Evolutionary conservation across 805 yeast species (phyloP).

Genomic region (Candida hispaniensis): DNA sequence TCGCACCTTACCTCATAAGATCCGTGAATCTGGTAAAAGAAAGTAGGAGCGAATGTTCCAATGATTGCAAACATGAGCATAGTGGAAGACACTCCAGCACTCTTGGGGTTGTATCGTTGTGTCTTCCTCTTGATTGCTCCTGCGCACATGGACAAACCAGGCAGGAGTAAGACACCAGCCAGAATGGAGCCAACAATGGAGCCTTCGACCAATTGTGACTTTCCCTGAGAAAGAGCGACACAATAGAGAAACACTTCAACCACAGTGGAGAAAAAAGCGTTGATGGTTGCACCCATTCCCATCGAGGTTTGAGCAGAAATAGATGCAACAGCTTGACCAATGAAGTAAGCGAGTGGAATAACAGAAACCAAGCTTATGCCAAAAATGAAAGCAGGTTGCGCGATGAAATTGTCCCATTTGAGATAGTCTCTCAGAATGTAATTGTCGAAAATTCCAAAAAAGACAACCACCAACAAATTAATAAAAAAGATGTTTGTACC

Average conservation of each 20-base stretch:
- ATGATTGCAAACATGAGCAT: conserved; percentile 85
- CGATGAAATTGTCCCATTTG: conserved; percentile 35
- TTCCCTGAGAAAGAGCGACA: conserved; percentile 76
- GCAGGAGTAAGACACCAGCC: conserved; percentile 83
- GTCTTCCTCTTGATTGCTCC: conserved; percentile 91
- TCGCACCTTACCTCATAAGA: conserved; percentile 66
- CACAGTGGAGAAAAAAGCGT: conserved; percentile 92
- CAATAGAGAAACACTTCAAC: conserved; percentile 89
- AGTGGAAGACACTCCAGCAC: conserved; percentile 95
- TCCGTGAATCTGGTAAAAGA: conserved; percentile 83
- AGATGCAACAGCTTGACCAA: conserved; percentile 99
- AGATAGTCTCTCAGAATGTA: conserved; percentile 46
- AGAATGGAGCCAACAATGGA: conserved; percentile 87
- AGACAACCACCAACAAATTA: conserved; percentile 67
- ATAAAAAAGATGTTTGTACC: conserved; percentile 92
- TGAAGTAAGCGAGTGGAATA: conserved; percentile 89
- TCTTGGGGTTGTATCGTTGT: conserved; percentile 87
- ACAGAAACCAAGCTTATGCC: conserved; percentile 70
- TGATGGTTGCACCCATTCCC: conserved; percentile 98
- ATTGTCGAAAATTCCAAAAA: conserved; percentile 73
- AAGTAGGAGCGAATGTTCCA: conserved; percentile 86
- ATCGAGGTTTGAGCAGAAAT: conserved; percentile 96
- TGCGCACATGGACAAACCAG: conserved; percentile 95
- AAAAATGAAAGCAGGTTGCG: conserved; percentile 59
- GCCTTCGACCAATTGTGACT: conserved; percentile 89